phyloP scores from a whole-genome alignment of 1,284 basidiomycete genomes.

The Calocybe gambosa region DNA sequence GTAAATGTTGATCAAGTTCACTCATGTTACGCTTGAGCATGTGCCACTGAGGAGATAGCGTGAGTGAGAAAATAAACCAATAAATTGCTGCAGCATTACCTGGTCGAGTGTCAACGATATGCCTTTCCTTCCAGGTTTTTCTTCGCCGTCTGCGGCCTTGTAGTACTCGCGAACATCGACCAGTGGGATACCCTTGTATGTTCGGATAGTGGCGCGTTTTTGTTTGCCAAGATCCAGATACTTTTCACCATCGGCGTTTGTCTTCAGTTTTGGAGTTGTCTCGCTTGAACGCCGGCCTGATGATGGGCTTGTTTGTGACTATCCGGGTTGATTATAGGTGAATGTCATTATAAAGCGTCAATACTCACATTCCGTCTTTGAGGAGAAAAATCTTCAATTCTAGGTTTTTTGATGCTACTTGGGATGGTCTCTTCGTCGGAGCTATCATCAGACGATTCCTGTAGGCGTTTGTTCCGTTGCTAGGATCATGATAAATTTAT shows the following conservation, averaged over 20 bases:
- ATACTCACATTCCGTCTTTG: not conserved
- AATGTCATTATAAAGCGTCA: not conserved
- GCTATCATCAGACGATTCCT: not conserved
- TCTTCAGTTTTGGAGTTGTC: conserved; percentile 9
- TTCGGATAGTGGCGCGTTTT: conserved; percentile 61
- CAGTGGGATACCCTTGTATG: conserved; percentile 61
- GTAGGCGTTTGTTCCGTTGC: not conserved
- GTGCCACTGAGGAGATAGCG: conserved; percentile 50
- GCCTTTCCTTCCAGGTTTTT: conserved; percentile 80
- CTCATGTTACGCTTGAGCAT: conserved; percentile 38
- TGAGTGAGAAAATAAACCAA: not conserved
- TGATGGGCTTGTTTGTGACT: not conserved
- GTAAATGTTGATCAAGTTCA: conserved; percentile 50
- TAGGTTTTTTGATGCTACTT: not conserved
- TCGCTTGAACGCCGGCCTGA: not conserved
- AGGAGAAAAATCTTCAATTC: not conserved
- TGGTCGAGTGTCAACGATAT: conserved; percentile 69
- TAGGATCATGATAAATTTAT: not conserved
- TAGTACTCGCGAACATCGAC: conserved; percentile 82
- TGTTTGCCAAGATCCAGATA: conserved; percentile 68
- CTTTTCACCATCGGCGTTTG: conserved; percentile 45
- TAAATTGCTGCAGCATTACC: conserved; percentile 33
- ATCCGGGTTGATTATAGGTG: not conserved
- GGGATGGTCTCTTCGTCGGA: not conserved
- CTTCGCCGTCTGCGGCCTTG: conserved; percentile 36